Conservation (phyloP, 805 yeast genomes). For the Clavispora carvajalis region DNA sequence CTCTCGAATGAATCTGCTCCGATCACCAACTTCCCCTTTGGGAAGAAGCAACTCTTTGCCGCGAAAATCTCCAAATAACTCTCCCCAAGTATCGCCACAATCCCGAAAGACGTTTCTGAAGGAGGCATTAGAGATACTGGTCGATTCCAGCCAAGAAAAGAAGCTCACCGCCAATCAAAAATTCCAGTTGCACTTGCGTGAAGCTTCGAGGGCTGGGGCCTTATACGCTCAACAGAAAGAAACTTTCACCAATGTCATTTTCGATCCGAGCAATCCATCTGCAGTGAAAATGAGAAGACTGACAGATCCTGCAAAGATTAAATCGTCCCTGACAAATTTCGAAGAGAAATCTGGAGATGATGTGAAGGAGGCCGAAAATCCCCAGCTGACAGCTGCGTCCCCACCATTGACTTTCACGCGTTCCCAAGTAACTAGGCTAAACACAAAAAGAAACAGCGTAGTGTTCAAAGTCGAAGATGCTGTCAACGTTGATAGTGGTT, state of each 20-base stretch:
- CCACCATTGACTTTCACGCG: conserved; percentile 5
- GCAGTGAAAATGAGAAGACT: conserved; percentile 12
- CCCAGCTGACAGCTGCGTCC: not conserved
- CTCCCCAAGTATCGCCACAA: conserved; percentile 5
- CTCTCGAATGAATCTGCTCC: not conserved
- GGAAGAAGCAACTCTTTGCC: conserved; percentile 6
- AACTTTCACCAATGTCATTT: conserved; percentile 29
- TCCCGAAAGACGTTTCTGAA: conserved; percentile 3
- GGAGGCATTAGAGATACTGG: conserved; percentile 17
- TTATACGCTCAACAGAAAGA: conserved; percentile 36
- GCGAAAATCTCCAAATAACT: conserved; percentile 3
- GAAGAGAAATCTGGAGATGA: no score
- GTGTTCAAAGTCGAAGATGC: conserved; percentile 9
- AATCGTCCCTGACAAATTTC: not conserved
- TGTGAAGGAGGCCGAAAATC: no score
- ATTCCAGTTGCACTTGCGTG: conserved; percentile 33
- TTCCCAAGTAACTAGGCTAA: conserved; percentile 12
- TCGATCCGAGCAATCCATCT: conserved; percentile 36
- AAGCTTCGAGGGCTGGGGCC: conserved; percentile 34
- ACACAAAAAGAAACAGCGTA: conserved; percentile 25
- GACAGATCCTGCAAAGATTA: not conserved
- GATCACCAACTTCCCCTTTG: not conserved
- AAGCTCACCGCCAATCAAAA: conserved; percentile 34
- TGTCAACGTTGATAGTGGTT: not conserved
- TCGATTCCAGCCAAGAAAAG: not conserved